Evolutionary conservation across 1,284 basidiomycete species (phyloP), one percentile per base, ranked within the genome.

Genomic region (Puccinia horiana): DNA sequence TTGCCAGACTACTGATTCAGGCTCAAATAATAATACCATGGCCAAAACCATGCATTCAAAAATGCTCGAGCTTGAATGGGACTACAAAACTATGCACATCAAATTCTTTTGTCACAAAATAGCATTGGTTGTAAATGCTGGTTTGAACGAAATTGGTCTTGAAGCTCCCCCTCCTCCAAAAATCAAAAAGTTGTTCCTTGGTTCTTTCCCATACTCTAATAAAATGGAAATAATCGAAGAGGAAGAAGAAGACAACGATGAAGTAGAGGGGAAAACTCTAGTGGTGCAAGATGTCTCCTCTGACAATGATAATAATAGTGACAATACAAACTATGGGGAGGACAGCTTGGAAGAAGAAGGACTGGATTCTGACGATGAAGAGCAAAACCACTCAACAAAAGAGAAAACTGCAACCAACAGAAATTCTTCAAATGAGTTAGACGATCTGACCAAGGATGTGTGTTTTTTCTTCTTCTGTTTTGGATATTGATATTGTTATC

Each of bases 1-100:
- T 58, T 52, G 42, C 26, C 73, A 75, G 56, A 75, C 52, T 11
- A 75, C 73, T 6, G 73, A 75, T 29, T 75, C 73, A 40, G 73
- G 73, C 3, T 75, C 47, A 0, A 56, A 54, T 16, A 56, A 75
- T 23, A 58, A 58, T 3, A 40, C 73, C 12, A 75, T 75, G 73
- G 73, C 73, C 29, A 18, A 58, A 29, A 40, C 2, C 3, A 75
- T 75, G 73, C 32, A 54, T 35, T 18, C 2, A 20, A 54, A 56
- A 54, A 20, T 58, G 2, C 9, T 4, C 23, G 12, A 37, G 0
- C 37, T 54, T 2, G 29, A 42, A 6, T 75, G 52, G 73, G 29
- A 54, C 20, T 42, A 26, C 18, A 16, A 52, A 2, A 75, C 32
- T 20, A 75, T 54, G 35, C 52, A 75, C 26, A 75, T 75, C 32